A percentile compares a stretch with the other conserved stretches of the same genome.
These are phyloP conservation scores for Chytriomyces confervae DNA, from an alignment of 192 early-diverging fungal species.

Conservation along the genomic window DNA sequence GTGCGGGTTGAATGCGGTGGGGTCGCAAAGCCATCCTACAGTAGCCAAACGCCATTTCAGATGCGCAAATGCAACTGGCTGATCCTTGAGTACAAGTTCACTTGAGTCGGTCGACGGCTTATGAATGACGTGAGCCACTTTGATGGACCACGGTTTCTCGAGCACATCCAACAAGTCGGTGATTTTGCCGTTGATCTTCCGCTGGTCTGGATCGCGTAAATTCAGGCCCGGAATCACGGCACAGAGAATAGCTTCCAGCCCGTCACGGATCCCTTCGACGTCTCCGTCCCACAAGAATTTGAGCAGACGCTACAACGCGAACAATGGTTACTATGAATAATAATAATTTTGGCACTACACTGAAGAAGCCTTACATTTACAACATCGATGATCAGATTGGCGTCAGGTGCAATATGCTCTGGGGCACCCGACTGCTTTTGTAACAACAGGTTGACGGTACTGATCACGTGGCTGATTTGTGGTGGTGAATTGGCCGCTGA, in stretches of 20 bases:
- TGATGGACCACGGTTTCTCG: conserved; percentile 45
- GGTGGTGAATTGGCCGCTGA: conserved; percentile 26
- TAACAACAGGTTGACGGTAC: conserved; percentile 25
- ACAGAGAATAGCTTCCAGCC: conserved; percentile 24
- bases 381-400: conserved; percentile 39
- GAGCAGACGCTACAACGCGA: conserved; percentile 32
- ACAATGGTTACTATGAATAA: conserved; percentile 1
- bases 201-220: conserved; percentile 19
- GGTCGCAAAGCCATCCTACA: conserved; percentile 37
- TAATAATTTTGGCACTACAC: not conserved
- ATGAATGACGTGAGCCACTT: not conserved
- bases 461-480: not conserved
- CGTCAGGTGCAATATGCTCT: conserved; percentile 10
- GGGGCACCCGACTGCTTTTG: conserved; percentile 11
- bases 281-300: conserved; percentile 42
- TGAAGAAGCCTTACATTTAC: conserved; percentile 35
- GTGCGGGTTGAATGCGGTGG: conserved; percentile 35
- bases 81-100: no score
- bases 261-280: conserved; percentile 15
- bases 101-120: no score
- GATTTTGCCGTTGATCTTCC: conserved; percentile 35
- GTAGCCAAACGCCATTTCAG: conserved; percentile 34
- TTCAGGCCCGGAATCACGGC: not conserved
- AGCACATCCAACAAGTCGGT: conserved; percentile 35
- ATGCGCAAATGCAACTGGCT: not conserved